Conservation (phyloP, 176 grass and related monocot species). For the Triticum aestivum region IWGSC_CS_RefSeq_v2.1 NC_057800.1:125316977-125317476, state of each 20-base stretch:
- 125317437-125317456: constrained; percentile 37
- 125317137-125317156: constrained; percentile 43
- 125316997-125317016: constrained; percentile 62
- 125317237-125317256: constrained; percentile 48
- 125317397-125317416: constrained; percentile 55
- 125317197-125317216: constrained; percentile 70
- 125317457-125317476: constrained; percentile 87
- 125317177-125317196: constrained; percentile 92
- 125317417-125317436: constrained; percentile 73
- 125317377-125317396: constrained; percentile 90
- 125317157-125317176: constrained; percentile 40
- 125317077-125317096: constrained; percentile 18
- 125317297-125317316: constrained; percentile 79
- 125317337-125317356: constrained; percentile 66
- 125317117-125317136: constrained; percentile 43
- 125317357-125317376: constrained; percentile 72
- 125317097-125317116: constrained; percentile 4
- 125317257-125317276: constrained; percentile 62
- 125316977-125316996: constrained; percentile 55
- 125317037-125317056: constrained; percentile 47
- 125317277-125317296: constrained; percentile 80
- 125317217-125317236: constrained; percentile 62
- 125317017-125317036: constrained; percentile 73
- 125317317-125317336: constrained; percentile 83
- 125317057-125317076: constrained; percentile 55